Base-by-base conservation (phyloP, 345 rosid genomes). In the Streptanthus diversifolius region DNA sequence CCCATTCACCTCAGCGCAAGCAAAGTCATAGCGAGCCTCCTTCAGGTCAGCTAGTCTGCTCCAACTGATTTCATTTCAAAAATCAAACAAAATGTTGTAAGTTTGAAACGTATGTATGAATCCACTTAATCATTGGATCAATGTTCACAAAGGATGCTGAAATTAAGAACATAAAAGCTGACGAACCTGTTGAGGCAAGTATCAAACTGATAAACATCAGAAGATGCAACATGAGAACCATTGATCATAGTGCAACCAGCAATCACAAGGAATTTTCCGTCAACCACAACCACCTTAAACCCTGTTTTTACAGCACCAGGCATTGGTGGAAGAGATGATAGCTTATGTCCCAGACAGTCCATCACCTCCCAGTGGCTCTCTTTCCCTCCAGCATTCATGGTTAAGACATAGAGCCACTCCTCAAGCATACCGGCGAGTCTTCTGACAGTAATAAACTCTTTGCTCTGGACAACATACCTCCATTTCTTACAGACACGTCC, bases 311-410 rank as follows among this genome's bases (percentile, higher is more conserved):
- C 66, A 8, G 87, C 83, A 67, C 95, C 88, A 0, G 97, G 97
- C 97, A 95, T 91, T 0, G 81, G 80, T 12, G 97, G 93, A 80
- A 92, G 92, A 55, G 57, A 71, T 57, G 72, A 76, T 44, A 74
- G 85, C 73, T 77, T 86, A 62, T 74, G 77, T 53, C 98, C 98
- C 2, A 52, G 58, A 79, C 80, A 55, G 79, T 90, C 90, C 74
- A 87, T 80, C 58, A 88, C 95, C 81, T 88, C 93, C 99, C 99
- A 95, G 8, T 76, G 93, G 81, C 85, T 87, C 76, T 84, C 88
- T 78, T 85, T 88, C 75, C 87, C 83, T 64, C 81, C 81, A 63
- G 77, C 80, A 77, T 85, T 88, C 87, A 47, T 67, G 10, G 89
- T 84, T 43, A 90, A 79, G 59, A 90, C 78, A 77, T 84, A 95